Conservation (phyloP, 345 rosid genomes). For the Camelina neglecta region DNA sequence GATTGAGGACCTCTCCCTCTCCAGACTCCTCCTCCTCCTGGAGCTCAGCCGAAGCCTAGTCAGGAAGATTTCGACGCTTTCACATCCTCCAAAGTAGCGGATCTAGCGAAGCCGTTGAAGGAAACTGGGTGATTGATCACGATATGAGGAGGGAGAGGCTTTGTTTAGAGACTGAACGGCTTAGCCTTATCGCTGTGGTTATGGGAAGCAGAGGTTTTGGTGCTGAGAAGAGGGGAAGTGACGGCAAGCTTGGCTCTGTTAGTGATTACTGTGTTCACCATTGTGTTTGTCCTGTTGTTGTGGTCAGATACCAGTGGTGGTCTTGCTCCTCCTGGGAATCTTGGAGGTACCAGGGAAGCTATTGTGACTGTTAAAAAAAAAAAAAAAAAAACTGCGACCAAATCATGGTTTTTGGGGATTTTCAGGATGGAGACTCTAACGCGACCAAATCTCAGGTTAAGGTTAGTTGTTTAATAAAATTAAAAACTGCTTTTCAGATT, state of each 20-base stretch:
- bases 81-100: conserved; percentile 67
- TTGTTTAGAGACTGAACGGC: conserved; percentile 84
- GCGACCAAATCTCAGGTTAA: too few species aligned
- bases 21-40: too few species aligned
- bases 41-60: conserved; percentile 43
- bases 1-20: too few species aligned
- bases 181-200: conserved; percentile 73
- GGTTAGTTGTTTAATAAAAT: too few species aligned
- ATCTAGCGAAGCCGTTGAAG: conserved; percentile 80
- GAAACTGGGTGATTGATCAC: conserved; percentile 86
- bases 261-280: conserved; percentile 96
- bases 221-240: conserved; percentile 75
- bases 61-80: conserved; percentile 83
- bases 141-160: conserved; percentile 98
- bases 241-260: conserved; percentile 86
- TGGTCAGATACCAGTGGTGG: conserved; percentile 72
- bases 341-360: conserved; percentile 45
- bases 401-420: too few species aligned
- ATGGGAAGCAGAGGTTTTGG: conserved; percentile 95
- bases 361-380: conserved; percentile 45
- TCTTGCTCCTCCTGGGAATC: conserved; percentile 30
- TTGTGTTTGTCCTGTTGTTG: conserved; percentile 88
- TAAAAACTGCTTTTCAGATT: too few species aligned
- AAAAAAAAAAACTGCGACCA: too few species aligned
- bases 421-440: too few species aligned